Percentiles rank a stretch among this genome's conserved stretches.
Conservation (phyloP, 2,329 filamentous ascomycete genomes). For the Alternaria dauci region DNA sequence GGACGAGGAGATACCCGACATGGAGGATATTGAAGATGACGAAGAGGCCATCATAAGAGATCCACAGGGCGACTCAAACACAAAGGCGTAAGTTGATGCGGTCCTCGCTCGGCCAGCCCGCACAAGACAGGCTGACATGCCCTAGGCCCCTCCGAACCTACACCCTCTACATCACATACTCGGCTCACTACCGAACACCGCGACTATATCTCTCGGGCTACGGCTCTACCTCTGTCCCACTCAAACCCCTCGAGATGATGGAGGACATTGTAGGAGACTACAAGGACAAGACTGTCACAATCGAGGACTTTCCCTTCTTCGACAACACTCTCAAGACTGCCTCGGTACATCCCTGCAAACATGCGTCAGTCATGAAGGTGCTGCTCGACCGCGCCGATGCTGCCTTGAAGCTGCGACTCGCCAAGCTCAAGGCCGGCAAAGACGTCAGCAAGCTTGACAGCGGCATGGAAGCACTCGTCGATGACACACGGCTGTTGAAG, state of each 20-base stretch:
- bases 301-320: slow-evolving; percentile 97
- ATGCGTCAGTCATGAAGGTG: slow-evolving; percentile 97
- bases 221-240: slow-evolving; percentile 77
- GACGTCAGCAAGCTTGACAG: slow-evolving; percentile 61
- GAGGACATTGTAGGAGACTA: slow-evolving; percentile 96
- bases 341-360: slow-evolving; percentile 95
- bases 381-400: slow-evolving; percentile 94
- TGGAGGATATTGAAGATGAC: slow-evolving; percentile 95
- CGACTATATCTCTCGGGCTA: slow-evolving; percentile 96
- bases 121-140: slow-evolving; percentile 20
- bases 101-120: not conserved
- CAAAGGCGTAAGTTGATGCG: slow-evolving; percentile 61
- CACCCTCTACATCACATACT: slow-evolving; percentile 97
- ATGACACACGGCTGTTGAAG: slow-evolving; percentile 73
- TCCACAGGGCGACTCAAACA: slow-evolving; percentile 59
- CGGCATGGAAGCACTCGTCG: slow-evolving; percentile 86
- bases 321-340: slow-evolving; percentile 93
- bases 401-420: slow-evolving; percentile 84
- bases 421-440: slow-evolving; percentile 76
- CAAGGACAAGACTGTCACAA: slow-evolving; percentile 97
- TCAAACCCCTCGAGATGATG: slow-evolving; percentile 88
- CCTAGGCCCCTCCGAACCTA: slow-evolving; percentile 86
- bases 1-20: slow-evolving; percentile 87
- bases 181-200: slow-evolving; percentile 94
- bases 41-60: slow-evolving; percentile 91